Evolutionary conservation across 768 basidiomycete genomes (phyloP).

Genomic region (Leccinum boreale): DNA sequence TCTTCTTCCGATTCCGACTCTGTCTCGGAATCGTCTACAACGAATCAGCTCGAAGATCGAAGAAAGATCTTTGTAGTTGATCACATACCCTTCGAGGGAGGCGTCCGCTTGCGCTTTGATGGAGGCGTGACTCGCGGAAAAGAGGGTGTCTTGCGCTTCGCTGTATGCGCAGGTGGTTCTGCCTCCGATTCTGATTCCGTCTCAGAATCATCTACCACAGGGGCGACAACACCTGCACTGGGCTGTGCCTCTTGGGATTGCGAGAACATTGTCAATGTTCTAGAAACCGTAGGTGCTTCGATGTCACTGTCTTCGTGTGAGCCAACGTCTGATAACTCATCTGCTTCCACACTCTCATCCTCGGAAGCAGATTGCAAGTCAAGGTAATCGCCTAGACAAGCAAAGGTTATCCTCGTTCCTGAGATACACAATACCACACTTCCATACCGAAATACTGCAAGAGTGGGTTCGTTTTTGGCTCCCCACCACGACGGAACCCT

Average conservation of each 20-base stretch:
- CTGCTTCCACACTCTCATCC: slow-evolving; percentile 22
- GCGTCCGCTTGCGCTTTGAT: slow-evolving; percentile 18
- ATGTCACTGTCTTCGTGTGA: slow-evolving; percentile 26
- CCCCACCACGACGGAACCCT: slow-evolving; percentile 1
- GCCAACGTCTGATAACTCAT: slow-evolving; percentile 16
- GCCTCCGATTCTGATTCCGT: slow-evolving; percentile 34
- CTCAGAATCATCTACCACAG: slow-evolving; percentile 23
- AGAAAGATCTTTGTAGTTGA: background rate
- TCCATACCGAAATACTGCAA: slow-evolving; percentile 47
- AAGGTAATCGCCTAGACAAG: slow-evolving; percentile 36
- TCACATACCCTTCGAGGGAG: slow-evolving; percentile 18
- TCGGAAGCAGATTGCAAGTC: slow-evolving; percentile 55
- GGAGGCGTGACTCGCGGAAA: slow-evolving; percentile 5
- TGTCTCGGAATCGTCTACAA: slow-evolving; percentile 41
- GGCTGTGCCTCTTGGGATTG: slow-evolving; percentile 5
- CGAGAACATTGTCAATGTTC: slow-evolving; percentile 14
- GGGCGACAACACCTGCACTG: background rate
- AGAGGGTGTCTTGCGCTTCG: slow-evolving; percentile 28
- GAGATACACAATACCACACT: background rate
- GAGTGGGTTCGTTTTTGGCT: slow-evolving; percentile 38
- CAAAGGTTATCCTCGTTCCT: background rate
- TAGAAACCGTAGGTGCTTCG: slow-evolving; percentile 22
- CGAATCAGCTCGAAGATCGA: background rate
- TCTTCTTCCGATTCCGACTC: slow-evolving; percentile 43
- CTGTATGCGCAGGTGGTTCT: slow-evolving; percentile 3